phyloP scores from a whole-genome alignment of 257 asterid genomes.

The Eucommia ulmoides region DNA sequence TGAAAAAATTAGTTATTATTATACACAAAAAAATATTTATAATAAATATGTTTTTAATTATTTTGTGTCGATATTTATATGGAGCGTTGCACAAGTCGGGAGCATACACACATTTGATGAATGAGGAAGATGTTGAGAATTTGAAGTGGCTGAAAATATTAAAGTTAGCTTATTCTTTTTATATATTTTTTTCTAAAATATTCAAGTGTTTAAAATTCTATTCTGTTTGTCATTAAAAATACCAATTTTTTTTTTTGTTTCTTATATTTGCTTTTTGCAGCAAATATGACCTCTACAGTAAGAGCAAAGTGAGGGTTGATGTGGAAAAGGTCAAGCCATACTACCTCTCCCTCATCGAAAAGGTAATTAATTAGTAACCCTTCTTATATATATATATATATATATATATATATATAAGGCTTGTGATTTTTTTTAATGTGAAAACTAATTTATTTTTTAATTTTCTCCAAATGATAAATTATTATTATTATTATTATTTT shows the following conservation, averaged over 20 bases:
- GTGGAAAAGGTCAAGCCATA: conserved; percentile 44
- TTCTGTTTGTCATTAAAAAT: background rate
- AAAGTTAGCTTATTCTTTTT: conserved; percentile 9
- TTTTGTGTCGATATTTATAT: background rate
- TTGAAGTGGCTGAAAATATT: conserved; percentile 32
- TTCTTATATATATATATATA: too few relatives aligned
- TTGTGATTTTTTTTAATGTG: too few relatives aligned
- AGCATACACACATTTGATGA: conserved; percentile 30
- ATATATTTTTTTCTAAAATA: background rate
- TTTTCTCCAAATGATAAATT: too few relatives aligned
- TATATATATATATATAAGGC: too few relatives aligned
- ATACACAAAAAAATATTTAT: too few relatives aligned
- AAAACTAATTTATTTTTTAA: too few relatives aligned
- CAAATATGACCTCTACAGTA: conserved; percentile 40
- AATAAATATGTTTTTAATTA: background rate
- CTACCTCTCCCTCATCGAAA: conserved; percentile 51
- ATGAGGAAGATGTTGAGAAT: conserved; percentile 25
- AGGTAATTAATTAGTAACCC: conserved; percentile 34
- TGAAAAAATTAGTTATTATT: background rate
- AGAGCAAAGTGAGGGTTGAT: conserved; percentile 35
- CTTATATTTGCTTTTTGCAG: conserved; percentile 12
- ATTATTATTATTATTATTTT: background rate
- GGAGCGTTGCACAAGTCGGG: conserved; percentile 30
- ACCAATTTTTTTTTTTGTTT: background rate
- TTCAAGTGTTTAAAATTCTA: background rate